Base-by-base conservation (phyloP, 2,329 filamentous ascomycete species). In the Salinomyces thailandicus region DNA sequence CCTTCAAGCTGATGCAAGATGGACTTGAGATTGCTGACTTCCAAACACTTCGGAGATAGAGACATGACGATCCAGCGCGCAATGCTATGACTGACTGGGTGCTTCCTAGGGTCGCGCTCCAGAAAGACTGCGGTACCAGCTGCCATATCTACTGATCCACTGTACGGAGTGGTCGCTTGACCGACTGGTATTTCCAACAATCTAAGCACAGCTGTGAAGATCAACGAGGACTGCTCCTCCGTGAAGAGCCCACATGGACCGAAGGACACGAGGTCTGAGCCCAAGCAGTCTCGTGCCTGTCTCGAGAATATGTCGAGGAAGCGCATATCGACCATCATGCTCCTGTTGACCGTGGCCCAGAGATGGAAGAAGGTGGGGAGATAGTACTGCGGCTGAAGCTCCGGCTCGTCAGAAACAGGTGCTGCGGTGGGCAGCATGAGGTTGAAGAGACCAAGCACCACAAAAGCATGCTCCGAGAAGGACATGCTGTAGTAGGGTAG, bases 171-270 rank as follows among this genome's bases (percentile, higher is more conserved):
- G 31, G 84, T 93, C 3, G 91, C 83, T 62, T 98, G 91, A 2
- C 91, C 89, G 9, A 98, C 91, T 2, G 91, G 91, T 37, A 98
- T 98, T 57, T 96, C 89, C 11, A 94, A 79, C 37, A 98, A 62
- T 33, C 93, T 75, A 38, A 98, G 64, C 39, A 95, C 77, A 7
- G 91, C 81, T 1, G 91, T 96, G 60, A 95, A 96, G 49, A 98
- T 82, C 39, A 93, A 71, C 40, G 89, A 81, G 0, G 87, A 91
- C 61, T 98, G 91, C 47, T 93, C 86, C 46, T 79, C 77, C 1
- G 85, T 93, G 61, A 93, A 96, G 46, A 98, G 83, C 47, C 91
- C 91, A 63, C 87, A 80, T 48, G 87, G 77, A 2, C 78, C 77
- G 55, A 94, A 96, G 0, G 80, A 73, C 3, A 94, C 74, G 52